phyloP scores from a whole-genome alignment of 2,329 filamentous ascomycete genomes.

The Fonsecaea pugnacius region DNA sequence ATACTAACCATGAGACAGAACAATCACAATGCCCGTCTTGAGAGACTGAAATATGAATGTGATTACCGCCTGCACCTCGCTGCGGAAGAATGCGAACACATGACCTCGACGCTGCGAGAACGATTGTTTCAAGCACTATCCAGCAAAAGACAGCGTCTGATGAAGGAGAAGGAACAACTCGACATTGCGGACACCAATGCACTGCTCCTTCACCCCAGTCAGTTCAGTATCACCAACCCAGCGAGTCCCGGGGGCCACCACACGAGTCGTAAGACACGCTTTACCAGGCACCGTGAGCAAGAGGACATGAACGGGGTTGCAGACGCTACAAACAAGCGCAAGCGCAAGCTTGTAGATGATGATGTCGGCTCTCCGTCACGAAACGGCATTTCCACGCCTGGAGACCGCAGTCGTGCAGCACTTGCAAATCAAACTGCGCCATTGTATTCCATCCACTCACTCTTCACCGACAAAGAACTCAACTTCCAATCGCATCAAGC shows the following conservation, averaged over 20 bases:
- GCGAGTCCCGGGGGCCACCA: constrained; percentile 64
- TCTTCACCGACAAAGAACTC: constrained; percentile 71
- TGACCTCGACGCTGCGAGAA: constrained; percentile 64
- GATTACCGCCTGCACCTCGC: constrained; percentile 65
- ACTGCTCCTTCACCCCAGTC: constrained; percentile 66
- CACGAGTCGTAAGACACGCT: constrained; percentile 65
- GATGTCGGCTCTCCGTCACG: constrained; percentile 64
- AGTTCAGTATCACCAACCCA: constrained; percentile 69
- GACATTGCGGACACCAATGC: constrained; percentile 70
- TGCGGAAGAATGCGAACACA: constrained; percentile 64
- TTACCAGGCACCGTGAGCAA: constrained; percentile 61
- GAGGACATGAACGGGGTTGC: constrained; percentile 56
- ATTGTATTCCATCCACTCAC: constrained; percentile 64
- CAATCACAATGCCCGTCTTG: constrained; percentile 60
- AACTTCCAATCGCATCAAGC: constrained; percentile 65
- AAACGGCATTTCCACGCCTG: constrained; percentile 53
- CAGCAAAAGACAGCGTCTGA: constrained; percentile 60
- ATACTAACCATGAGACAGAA: constrained; percentile 49
- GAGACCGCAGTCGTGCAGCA: constrained; percentile 58
- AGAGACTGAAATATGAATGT: constrained; percentile 61
- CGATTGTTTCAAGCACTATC: constrained; percentile 63
- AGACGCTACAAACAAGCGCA: constrained; percentile 59
- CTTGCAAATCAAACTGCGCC: constrained; percentile 62
- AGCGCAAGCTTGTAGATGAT: constrained; percentile 63
- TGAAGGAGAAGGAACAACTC: constrained; percentile 69